Base-by-base conservation (phyloP, 2,329 filamentous ascomycete genomes). In the Graphium sp. region DNA sequence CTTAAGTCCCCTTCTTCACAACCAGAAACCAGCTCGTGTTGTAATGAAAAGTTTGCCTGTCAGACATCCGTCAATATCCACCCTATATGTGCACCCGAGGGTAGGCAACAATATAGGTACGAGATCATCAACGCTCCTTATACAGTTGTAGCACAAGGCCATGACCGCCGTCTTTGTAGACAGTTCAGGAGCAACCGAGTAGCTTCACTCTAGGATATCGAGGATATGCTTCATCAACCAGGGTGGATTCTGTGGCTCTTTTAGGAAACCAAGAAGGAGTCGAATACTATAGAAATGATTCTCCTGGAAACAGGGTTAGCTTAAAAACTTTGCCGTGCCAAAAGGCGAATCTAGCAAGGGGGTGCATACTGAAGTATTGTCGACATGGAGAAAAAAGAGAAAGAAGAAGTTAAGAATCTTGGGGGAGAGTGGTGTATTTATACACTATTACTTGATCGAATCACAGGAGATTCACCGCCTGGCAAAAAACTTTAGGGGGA, bases 281-380 rank as follows among this genome's bases (percentile, higher is more conserved):
- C 74, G 74, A 81, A 67, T 75, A 85, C 83, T 93, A 84, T 85
- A 92, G 79, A 92, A 91, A 81, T 82, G 81, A 87, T 87, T 85
- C 80, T 83, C 57, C 51, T 62, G n/a, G n/a, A n/a, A n/a, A n/a
- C n/a, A n/a, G n/a, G n/a, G n/a, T n/a, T n/a, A n/a, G n/a, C n/a
- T n/a, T n/a, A n/a, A n/a, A n/a, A n/a, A n/a, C n/a, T n/a, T n/a
- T n/a, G n/a, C n/a, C n/a, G n/a, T n/a, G n/a, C n/a, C n/a, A n/a
- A n/a, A 32, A 14, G 22, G 30, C 24, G 33, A 37, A 32, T 39
- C 44, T 46, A 46, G 47, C n/a, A n/a, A n/a, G 48, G 53, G 50
- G 42, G 35, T 30, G 43, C 50, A 41, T 52, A 60, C 56, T 67
- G 55, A 65, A 65, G 61, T 67, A 67, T 68, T 66, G 62, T 70